phyloP scores from a whole-genome alignment of 1,284 basidiomycete genomes.

The Sanghuangporus baumii region DNA sequence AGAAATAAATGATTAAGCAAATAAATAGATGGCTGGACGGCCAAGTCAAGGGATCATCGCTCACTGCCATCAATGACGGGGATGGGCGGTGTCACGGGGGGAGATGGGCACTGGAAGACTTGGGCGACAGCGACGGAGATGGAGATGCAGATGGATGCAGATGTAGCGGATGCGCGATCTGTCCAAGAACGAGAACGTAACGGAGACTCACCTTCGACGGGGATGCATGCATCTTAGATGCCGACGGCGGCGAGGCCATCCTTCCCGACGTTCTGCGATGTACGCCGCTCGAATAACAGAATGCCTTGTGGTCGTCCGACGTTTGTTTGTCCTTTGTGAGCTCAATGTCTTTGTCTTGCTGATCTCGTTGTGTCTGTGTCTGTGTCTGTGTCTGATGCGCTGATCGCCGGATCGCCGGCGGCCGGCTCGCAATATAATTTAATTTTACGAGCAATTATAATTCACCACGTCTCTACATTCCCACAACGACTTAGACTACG shows the following conservation, averaged over 20 bases:
- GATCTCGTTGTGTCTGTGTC: background rate
- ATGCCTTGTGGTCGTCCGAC: background rate
- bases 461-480: background rate
- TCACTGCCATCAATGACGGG: background rate
- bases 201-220: slow-evolving; percentile 52
- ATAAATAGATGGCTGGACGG: background rate
- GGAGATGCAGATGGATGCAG: too few relatives aligned
- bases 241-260: slow-evolving; percentile 13
- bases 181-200: background rate
- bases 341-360: background rate
- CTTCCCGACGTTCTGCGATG: background rate
- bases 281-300: background rate
- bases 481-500: background rate
- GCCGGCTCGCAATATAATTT: background rate
- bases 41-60: background rate
- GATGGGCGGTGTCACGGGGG: background rate
- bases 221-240: slow-evolving; percentile 42
- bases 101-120: background rate
- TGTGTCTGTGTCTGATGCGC: background rate
- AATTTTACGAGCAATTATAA: background rate
- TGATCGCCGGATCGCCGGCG: background rate
- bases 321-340: background rate
- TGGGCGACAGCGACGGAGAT: background rate
- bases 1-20: background rate
- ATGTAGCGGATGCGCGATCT: background rate